Base-by-base conservation (phyloP, 257 asterid species). In the Solanum okadae region DNA sequence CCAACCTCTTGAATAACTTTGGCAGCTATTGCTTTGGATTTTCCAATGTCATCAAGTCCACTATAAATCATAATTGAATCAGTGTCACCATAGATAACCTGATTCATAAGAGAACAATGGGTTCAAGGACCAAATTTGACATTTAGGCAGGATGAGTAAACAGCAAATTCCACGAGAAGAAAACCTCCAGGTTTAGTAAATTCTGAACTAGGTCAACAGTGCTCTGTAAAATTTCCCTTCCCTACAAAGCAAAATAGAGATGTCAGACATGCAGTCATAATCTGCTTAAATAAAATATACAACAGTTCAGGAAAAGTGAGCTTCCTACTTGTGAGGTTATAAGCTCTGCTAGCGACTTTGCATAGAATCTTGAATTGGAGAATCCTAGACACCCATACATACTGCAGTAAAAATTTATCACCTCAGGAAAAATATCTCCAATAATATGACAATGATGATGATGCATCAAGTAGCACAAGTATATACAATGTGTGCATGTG, bases 1-100 rank as follows among this genome's bases (percentile, higher is more conserved):
- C 93, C 82, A 88, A 96, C 99, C 99, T 96, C 98, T 89, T 92
- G 95, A 91, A 96, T 96, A 92, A 97, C 99, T 93, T 93, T 95
- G 87, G 93, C 94, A 23, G 98, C 99, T 61, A 96, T 94, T 79
- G 78, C 86, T 91, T 93, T 96, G 88, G 98, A 98, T 92, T 96
- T 96, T 87, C 90, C 94, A 56, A 94, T 94, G 89, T 97, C 99
- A 94, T 96, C 99, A 86, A 95, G 95, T 76, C 99, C 99, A 85
- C 95, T 96, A 86, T 97, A 91, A 85, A 97, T 96, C 99, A 97
- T 97, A 82, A 97, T 97, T 71, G 99, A 97, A 93, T 97, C 98
- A 10, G 99, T 97, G 89, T 97, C 99, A 84, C 99, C 99, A 90
- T 97, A 97, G 86, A 97, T 97, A 88, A 97, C 99, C 99, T 97